Conservation (phyloP, 768 basidiomycete genomes). For the Pholiota molesta region DNA sequence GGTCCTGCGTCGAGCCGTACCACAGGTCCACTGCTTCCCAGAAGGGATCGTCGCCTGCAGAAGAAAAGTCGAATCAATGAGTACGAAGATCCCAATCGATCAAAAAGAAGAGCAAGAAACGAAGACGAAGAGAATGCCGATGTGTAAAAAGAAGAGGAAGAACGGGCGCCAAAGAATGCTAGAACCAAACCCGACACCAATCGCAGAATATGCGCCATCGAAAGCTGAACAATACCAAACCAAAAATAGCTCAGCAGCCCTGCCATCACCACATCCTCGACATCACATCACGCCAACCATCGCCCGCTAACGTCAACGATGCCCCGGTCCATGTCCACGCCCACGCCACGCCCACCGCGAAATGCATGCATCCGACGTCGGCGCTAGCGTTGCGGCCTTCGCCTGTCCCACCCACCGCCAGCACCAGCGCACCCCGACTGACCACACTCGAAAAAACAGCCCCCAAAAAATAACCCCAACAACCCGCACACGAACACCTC, state of each 20-base stretch:
- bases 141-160: not conserved
- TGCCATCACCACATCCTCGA: not conserved
- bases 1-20: constrained; percentile 71
- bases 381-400: not conserved
- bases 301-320: too few relatives aligned
- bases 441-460: not conserved
- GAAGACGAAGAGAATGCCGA: constrained; percentile 1
- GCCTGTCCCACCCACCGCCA: not conserved
- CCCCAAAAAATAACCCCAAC: too few relatives aligned
- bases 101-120: constrained; percentile 4
- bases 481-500: not conserved
- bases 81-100: not conserved
- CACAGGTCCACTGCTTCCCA: constrained; percentile 77
- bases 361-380: not conserved
- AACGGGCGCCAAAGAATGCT: not conserved
- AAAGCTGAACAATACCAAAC: not conserved
- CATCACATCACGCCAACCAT: not conserved
- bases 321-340: not conserved
- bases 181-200: not conserved
- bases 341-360: not conserved
- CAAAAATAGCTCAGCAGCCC: not conserved
- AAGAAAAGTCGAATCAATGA: not conserved
- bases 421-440: not conserved
- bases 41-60: constrained; percentile 60
- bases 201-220: not conserved